These are phyloP conservation scores for Paxillus rubicundulus DNA, from an alignment of 768 basidiomycete species.

Conservation along the genomic window DNA sequence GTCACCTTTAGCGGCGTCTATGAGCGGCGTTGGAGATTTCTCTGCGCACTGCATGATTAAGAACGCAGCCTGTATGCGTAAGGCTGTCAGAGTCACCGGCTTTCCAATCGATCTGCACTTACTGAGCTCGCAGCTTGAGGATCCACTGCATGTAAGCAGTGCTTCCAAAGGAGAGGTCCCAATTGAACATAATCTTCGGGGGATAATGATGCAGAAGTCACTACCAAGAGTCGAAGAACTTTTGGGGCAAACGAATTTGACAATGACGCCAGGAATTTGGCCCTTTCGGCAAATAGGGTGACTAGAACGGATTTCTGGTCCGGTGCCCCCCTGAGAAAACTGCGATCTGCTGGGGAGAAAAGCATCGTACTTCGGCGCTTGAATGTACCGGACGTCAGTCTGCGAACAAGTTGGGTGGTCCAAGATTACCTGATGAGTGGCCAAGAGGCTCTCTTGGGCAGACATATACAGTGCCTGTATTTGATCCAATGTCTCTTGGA, in stretches of 20 bases:
- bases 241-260: slow-evolving; percentile 45
- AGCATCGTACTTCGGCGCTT: slow-evolving; percentile 46
- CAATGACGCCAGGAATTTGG: slow-evolving; percentile 42
- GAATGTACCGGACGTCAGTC: background rate
- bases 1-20: slow-evolving; percentile 51
- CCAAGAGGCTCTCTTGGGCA: slow-evolving; percentile 46
- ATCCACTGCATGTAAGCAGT: slow-evolving; percentile 41
- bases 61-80: slow-evolving; percentile 49
- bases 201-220: slow-evolving; percentile 53
- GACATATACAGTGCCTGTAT: slow-evolving; percentile 50
- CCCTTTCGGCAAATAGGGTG: slow-evolving; percentile 36
- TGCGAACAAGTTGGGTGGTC: background rate
- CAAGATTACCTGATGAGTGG: slow-evolving; percentile 41
- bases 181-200: slow-evolving; percentile 50
- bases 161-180: slow-evolving; percentile 56
- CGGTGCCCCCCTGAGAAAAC: slow-evolving; percentile 1
- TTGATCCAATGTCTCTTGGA: slow-evolving; percentile 39
- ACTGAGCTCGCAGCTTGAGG: slow-evolving; percentile 51
- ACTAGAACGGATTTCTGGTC: slow-evolving; percentile 30
- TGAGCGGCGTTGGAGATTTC: slow-evolving; percentile 48
- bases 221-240: slow-evolving; percentile 59
- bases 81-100: background rate
- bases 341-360: slow-evolving; percentile 29
- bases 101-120: slow-evolving; percentile 17
- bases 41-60: slow-evolving; percentile 74